Evolutionary conservation across 2,329 filamentous ascomycete species (phyloP).

Genomic region (Pseudogymnoascus sp.): DNA sequence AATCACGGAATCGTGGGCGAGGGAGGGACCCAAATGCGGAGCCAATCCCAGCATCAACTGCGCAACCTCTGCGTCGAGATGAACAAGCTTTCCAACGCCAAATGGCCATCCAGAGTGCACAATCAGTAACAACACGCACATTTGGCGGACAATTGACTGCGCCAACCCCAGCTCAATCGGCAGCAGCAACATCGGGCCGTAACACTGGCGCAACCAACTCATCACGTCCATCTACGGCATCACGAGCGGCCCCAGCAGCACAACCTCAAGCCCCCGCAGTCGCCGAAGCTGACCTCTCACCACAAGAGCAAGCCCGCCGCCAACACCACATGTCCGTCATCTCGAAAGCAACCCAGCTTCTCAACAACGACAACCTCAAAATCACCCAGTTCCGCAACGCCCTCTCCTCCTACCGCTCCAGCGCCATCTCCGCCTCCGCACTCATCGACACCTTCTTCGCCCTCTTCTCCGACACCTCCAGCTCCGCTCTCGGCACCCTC

Average conservation of each 20-base stretch:
- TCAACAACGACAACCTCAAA: constrained; percentile 70
- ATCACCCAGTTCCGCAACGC: constrained; percentile 69
- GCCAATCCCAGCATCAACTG: constrained; percentile 65
- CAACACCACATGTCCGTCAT: constrained; percentile 78
- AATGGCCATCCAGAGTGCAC: constrained; percentile 82
- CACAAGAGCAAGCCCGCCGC: constrained; percentile 73
- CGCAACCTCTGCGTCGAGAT: constrained; percentile 74
- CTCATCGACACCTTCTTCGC: constrained; percentile 84
- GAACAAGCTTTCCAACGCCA: constrained; percentile 89
- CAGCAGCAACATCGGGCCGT: constrained; percentile 9
- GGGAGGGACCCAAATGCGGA: constrained; percentile 86
- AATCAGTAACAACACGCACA: constrained; percentile 68
- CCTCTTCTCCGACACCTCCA: constrained; percentile 70
- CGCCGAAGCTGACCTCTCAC: constrained; percentile 47
- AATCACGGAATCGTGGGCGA: constrained; percentile 44
- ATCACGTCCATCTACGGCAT: not conserved
- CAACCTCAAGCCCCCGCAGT: constrained; percentile 40
- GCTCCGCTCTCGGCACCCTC: constrained; percentile 76
- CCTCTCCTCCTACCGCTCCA: constrained; percentile 71
- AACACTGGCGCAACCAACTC: not conserved
- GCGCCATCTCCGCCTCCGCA: constrained; percentile 61
- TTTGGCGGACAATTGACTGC: constrained; percentile 78
- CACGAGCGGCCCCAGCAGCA: constrained; percentile 10
- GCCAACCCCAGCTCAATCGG: constrained; percentile 36
- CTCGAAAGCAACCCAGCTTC: constrained; percentile 73